A percentile compares a stretch with the other conserved stretches of the same genome.
Evolutionary conservation across 2,329 filamentous ascomycete species (phyloP).

Genomic region (Aspergillus sp.): DNA sequence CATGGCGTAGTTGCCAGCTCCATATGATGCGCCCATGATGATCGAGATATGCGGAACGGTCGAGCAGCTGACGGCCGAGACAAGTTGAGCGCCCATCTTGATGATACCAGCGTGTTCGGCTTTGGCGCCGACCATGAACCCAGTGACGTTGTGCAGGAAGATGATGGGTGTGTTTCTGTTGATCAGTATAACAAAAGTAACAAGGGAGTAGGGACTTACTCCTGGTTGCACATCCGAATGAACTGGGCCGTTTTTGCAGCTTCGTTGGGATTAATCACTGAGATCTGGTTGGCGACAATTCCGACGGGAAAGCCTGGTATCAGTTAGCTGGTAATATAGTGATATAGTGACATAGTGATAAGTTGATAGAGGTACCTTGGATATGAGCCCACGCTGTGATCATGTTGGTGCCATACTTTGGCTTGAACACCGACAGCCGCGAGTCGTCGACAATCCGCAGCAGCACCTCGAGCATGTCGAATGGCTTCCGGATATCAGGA

Average conservation of each 20-base stretch:
- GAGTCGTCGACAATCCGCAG: slow-evolving; percentile 46
- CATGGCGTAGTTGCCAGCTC: slow-evolving; percentile 51
- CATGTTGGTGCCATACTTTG: slow-evolving; percentile 40
- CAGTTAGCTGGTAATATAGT: background rate
- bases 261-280: slow-evolving; percentile 43
- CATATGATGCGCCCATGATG: slow-evolving; percentile 47
- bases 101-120: slow-evolving; percentile 48
- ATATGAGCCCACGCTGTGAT: slow-evolving; percentile 44
- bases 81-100: slow-evolving; percentile 46
- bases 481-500: slow-evolving; percentile 41
- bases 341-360: too few species aligned
- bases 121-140: slow-evolving; percentile 50
- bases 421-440: slow-evolving; percentile 41
- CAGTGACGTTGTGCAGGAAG: slow-evolving; percentile 50
- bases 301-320: slow-evolving; percentile 35
- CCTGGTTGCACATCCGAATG: slow-evolving; percentile 46
- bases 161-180: slow-evolving; percentile 40
- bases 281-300: slow-evolving; percentile 43
- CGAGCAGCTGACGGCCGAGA: slow-evolving; percentile 46
- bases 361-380: slow-evolving; percentile 23
- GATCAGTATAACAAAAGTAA: background rate
- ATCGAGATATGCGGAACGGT: slow-evolving; percentile 48
- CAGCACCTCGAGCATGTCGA: slow-evolving; percentile 42
- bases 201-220: slow-evolving; percentile 24
- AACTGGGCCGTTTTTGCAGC: slow-evolving; percentile 45